Percentiles rank a stretch among this genome's conserved stretches.
phyloP scores from a whole-genome alignment of 1,284 basidiomycete genomes.

The Coniophora puteana region DNA sequence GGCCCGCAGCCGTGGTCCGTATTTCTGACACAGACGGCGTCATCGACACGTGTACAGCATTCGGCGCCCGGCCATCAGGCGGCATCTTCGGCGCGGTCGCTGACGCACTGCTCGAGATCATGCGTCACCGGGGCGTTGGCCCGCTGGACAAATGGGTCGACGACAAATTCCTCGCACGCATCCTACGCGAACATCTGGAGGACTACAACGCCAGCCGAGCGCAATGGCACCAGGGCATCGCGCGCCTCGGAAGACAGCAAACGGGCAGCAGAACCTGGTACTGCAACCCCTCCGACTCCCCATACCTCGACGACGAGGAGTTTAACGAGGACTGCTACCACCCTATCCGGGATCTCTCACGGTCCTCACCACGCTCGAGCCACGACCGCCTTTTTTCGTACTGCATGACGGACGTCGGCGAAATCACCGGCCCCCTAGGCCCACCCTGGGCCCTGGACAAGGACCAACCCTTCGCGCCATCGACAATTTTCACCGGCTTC shows the following conservation, averaged over 20 bases:
- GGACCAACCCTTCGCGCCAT: constrained; percentile 10
- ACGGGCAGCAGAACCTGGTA: neutral
- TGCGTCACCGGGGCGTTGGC: neutral
- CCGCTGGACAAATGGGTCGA: constrained; percentile 1
- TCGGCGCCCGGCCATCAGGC: neutral
- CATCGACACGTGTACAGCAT: neutral
- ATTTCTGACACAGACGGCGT: neutral
- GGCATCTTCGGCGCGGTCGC: neutral
- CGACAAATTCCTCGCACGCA: constrained; percentile 25
- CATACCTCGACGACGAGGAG: neutral
- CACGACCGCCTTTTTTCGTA: neutral
- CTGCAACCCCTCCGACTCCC: neutral
- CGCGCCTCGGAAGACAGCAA: neutral
- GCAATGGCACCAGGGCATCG: neutral
- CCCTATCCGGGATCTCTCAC: neutral
- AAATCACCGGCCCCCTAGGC: constrained; percentile 19
- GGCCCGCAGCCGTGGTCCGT: constrained; percentile 6
- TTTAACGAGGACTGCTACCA: neutral
- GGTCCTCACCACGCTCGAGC: neutral
- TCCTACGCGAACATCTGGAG: constrained; percentile 7
- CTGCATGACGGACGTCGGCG: constrained; percentile 8
- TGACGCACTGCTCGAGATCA: neutral
- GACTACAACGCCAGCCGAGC: neutral
- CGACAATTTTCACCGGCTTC: constrained; percentile 13
- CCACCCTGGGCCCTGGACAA: constrained; percentile 17